phyloP scores from a whole-genome alignment of 768 basidiomycete species.

The Gloeopeniophorella convolvens region DNA sequence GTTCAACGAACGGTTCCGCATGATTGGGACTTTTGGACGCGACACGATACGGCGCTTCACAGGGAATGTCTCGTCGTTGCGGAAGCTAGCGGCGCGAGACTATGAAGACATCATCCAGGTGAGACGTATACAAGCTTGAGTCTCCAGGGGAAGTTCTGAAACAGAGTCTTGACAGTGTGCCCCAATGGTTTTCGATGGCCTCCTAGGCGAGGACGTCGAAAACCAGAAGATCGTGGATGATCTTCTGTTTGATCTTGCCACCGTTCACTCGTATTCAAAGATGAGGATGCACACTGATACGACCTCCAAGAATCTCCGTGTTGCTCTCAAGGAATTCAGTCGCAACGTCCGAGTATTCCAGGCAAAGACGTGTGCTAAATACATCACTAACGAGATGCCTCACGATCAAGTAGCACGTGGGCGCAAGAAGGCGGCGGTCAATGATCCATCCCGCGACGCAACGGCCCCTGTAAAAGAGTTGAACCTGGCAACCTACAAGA shows the following conservation, averaged over 20 bases:
- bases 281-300: neutral
- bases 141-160: no score
- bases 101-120: constrained; percentile 27
- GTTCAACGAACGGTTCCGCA: constrained; percentile 19
- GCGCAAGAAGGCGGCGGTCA: neutral
- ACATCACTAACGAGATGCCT: neutral
- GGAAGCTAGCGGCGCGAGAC: constrained; percentile 26
- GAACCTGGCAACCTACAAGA: neutral
- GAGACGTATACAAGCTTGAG: neutral
- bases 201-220: neutral
- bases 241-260: neutral
- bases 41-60: constrained; percentile 22
- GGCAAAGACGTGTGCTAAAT: neutral
- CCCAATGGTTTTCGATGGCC: neutral
- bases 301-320: neutral
- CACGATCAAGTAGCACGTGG: neutral
- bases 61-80: constrained; percentile 24
- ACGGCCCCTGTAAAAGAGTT: neutral
- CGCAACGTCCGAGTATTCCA: neutral
- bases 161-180: no score
- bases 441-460: neutral
- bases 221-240: neutral
- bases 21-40: constrained; percentile 21
- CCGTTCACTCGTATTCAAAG: no score
- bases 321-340: neutral